These are phyloP conservation scores for Balakata baccata DNA, from an alignment of 345 rosid species.

Conservation along the genomic window DNA sequence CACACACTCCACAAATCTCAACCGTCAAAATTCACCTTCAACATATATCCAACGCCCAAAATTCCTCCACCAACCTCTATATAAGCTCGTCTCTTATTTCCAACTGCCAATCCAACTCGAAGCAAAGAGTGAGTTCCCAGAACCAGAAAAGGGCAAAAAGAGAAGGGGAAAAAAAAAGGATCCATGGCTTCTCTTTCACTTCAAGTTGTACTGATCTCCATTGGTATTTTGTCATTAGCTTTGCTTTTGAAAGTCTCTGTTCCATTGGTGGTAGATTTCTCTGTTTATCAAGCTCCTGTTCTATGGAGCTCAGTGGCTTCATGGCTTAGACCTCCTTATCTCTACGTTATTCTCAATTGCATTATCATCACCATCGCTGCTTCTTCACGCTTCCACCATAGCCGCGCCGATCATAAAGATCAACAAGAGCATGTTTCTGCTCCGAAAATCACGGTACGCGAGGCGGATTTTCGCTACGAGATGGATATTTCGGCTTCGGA, in stretches of 20 bases:
- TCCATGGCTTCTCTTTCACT: constrained; percentile 14
- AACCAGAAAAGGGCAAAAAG: not conserved
- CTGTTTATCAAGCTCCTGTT: constrained; percentile 33
- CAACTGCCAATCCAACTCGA: not conserved
- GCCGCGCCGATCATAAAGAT: not conserved
- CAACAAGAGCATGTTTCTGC: constrained; percentile 2
- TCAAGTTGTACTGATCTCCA: constrained; percentile 37
- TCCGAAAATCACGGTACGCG: not conserved
- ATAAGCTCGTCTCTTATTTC: not conserved
- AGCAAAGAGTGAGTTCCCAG: not conserved
- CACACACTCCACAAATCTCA: constrained; percentile 15
- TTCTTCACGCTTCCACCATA: constrained; percentile 41
- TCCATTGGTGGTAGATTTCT: constrained; percentile 37
- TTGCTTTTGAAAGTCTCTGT: constrained; percentile 30
- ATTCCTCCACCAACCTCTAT: constrained; percentile 19
- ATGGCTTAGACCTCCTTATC: constrained; percentile 62
- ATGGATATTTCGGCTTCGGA: not conserved
- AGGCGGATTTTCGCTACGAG: constrained; percentile 1
- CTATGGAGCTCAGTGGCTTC: constrained; percentile 40
- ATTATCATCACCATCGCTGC: constrained; percentile 57
- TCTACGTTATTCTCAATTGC: constrained; percentile 42
- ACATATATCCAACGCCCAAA: constrained; percentile 19
- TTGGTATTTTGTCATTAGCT: constrained; percentile 34
- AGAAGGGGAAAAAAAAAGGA: too few species aligned
- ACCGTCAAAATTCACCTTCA: not conserved